Evolutionary conservation across 2,329 filamentous ascomycete genomes (phyloP).

Genomic region (Shiraia bambusicola): DNA sequence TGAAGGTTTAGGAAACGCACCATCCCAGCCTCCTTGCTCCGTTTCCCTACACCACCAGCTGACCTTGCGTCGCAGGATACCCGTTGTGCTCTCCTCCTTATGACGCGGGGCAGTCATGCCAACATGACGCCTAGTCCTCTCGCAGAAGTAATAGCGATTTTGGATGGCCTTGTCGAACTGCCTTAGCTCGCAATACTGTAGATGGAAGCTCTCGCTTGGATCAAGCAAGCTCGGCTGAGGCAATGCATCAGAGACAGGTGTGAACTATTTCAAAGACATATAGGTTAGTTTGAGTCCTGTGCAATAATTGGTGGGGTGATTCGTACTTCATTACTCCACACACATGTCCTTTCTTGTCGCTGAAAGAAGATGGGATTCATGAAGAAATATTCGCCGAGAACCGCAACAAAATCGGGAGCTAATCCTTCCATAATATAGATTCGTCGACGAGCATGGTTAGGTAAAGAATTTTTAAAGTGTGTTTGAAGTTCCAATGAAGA

Average conservation of each 20-base stretch:
- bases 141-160: conserved; percentile 30
- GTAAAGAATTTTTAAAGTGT: conserved; percentile 15
- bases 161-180: conserved; percentile 32
- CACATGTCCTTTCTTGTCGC: conserved; percentile 38
- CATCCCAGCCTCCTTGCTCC: conserved; percentile 32
- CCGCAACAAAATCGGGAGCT: conserved; percentile 30
- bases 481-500: conserved; percentile 13
- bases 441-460: conserved; percentile 17
- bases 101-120: conserved; percentile 35
- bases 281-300: too few species aligned
- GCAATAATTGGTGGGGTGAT: too few species aligned
- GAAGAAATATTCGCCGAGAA: conserved; percentile 34
- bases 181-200: conserved; percentile 39
- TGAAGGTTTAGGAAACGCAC: conserved; percentile 14
- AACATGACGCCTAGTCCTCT: conserved; percentile 32
- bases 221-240: conserved; percentile 33
- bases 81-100: conserved; percentile 28
- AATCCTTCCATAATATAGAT: conserved; percentile 41
- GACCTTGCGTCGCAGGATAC: conserved; percentile 33
- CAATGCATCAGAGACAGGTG: conserved; percentile 36
- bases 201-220: conserved; percentile 29
- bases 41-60: conserved; percentile 34
- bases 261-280: conserved; percentile 18
- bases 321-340: conserved; percentile 33
- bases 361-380: conserved; percentile 40